Evolutionary conservation across 2,329 filamentous ascomycete species (phyloP), one percentile per base, ranked within the genome.

Genomic region (Colletotrichum tropicicola): DNA sequence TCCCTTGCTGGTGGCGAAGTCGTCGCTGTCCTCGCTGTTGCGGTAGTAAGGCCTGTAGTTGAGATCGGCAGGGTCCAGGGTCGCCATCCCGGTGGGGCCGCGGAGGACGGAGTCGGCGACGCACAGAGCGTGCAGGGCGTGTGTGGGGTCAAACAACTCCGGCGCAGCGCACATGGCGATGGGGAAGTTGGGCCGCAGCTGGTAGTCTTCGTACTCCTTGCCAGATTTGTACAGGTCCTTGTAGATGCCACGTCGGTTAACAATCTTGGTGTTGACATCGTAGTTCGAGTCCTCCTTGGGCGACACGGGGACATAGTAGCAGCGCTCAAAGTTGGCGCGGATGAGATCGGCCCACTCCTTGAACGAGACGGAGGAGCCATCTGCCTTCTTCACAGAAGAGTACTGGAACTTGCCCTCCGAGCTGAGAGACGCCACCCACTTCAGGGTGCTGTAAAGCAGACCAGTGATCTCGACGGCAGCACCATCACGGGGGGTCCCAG

Each of bases 161-260:
- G 96, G 93, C 0, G 97, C 94, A 1, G 97, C 95, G 2, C 91
- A 89, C 96, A 99, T 98, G 70, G 95, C 93, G 69, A 99, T 95
- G 30, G 94, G 87, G 80, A 97, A 98, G 80, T 99, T 99, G 67
- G 92, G 85, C 23, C 96, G 92, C 43, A 99, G 87, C 77, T 99
- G 96, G 79, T 99, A 99, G 79, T 99, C 96, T 75, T 98, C 94
- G 74, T 97, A 98, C 75, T 96, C 93, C 78, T 98, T 98, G 68
- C 93, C 93, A 48, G 94, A 97, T 69, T 87, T 89, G 85, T 98
- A 98, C 17, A 98, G 82, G 76, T 99, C 96, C 81, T 99, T 99
- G 88, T 99, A 99, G 74, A 99, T 97, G 66, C 96, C 97, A 21
- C 94, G 89, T 52, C 96, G 92, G 79, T 97, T 97, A 80, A 98